These are phyloP conservation scores for Phytophthora niederhauseri DNA, from an alignment of 352 stramenopile species.

Conservation along the genomic window DNA sequence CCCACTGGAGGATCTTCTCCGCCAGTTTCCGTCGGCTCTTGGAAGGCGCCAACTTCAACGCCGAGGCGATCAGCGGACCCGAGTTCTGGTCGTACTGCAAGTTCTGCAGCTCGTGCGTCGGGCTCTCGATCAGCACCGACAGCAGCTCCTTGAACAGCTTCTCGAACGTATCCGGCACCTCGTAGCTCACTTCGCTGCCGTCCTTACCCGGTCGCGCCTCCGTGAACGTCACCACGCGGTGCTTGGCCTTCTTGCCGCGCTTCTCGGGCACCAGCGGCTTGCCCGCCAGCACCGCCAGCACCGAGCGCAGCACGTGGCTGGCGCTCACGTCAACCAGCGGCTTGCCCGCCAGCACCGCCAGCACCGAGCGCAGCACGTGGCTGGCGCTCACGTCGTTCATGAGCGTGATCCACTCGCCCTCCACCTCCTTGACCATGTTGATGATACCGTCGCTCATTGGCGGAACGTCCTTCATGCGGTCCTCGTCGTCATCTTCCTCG, in stretches of 20 bases:
- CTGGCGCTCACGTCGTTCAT: conserved; percentile 89
- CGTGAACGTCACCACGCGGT: conserved; percentile 67
- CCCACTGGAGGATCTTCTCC: conserved; percentile 74
- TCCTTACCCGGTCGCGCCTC: conserved; percentile 48
- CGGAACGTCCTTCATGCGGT: conserved; percentile 65
- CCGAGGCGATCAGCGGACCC: conserved; percentile 68
- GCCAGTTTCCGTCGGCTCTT: conserved; percentile 58
- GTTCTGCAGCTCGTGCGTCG: conserved; percentile 54
- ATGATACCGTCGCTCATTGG: conserved; percentile 74
- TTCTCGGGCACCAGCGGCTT: conserved; percentile 75
- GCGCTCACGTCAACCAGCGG: conserved; percentile 83
- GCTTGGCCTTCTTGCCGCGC: conserved; percentile 83
- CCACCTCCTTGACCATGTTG: conserved; percentile 75
- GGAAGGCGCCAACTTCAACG: conserved; percentile 60
- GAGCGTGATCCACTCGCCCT: conserved; percentile 83
- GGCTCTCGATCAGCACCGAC: conserved; percentile 45
- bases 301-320: conserved; percentile 81
- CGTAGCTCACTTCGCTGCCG: conserved; percentile 42
- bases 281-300: conserved; percentile 69
- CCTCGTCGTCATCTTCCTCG: conserved; percentile 50
- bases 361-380: conserved; percentile 78
- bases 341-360: conserved; percentile 68
- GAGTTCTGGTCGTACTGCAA: conserved; percentile 80
- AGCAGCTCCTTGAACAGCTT: conserved; percentile 69
- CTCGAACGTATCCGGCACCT: conserved; percentile 61